These are phyloP conservation scores for Roridomyces roridus DNA, from an alignment of 768 basidiomycete species.

Conservation along the genomic window DNA sequence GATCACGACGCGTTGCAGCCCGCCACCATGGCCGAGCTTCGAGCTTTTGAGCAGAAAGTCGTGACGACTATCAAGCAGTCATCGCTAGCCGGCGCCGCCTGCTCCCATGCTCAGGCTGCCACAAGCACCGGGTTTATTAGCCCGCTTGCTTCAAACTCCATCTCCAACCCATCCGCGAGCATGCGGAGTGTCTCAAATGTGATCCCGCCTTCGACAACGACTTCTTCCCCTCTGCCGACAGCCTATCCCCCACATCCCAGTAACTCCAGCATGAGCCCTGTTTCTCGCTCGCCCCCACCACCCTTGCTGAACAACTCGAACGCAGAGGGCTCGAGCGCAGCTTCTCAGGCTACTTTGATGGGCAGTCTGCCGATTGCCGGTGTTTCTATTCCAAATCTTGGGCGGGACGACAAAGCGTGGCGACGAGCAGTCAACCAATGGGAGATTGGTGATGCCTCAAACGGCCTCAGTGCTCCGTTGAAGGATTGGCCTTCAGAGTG, in stretches of 20 bases:
- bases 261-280: too few species aligned
- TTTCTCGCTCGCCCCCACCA: too few species aligned
- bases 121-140: too few species aligned
- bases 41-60: not conserved
- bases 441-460: not conserved
- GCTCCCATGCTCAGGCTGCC: too few species aligned
- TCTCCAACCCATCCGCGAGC: too few species aligned
- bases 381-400: not conserved
- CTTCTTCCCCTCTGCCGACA: too few species aligned
- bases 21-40: not conserved
- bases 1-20: constrained; percentile 18
- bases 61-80: not conserved
- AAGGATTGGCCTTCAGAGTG: not conserved
- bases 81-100: not conserved
- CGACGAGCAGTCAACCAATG: not conserved
- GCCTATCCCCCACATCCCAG: too few species aligned
- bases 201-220: too few species aligned
- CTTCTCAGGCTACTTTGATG: too few species aligned
- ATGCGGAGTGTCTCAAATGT: too few species aligned
- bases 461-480: not conserved
- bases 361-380: not conserved
- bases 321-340: not conserved
- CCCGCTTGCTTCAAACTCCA: too few species aligned
- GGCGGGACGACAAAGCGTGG: not conserved
- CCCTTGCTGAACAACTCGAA: not conserved